Conservation (phyloP, 768 basidiomycete genomes). For the Clavaria fumosa region DNA sequence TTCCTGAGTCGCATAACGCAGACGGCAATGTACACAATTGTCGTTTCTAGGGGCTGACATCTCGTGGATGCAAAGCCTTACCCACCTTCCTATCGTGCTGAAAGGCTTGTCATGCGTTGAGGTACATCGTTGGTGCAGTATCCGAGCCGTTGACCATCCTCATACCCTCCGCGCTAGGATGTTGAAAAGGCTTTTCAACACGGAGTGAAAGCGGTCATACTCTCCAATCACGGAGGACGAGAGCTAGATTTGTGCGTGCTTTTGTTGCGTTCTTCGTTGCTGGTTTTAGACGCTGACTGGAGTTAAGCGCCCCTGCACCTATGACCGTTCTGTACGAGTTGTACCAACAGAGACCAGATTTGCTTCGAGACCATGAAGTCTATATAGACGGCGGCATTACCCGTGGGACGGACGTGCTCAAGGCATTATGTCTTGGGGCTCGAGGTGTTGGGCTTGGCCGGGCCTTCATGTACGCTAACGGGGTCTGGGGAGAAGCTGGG, state of each 20-base stretch:
- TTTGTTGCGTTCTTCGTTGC: not conserved
- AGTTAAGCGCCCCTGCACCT: constrained; percentile 45
- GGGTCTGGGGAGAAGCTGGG: constrained; percentile 28
- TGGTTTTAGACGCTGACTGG: no score
- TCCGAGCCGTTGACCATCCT: not conserved
- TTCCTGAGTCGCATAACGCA: constrained; percentile 1
- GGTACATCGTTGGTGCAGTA: constrained; percentile 20
- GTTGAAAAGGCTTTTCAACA: constrained; percentile 72
- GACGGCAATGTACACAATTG: constrained; percentile 26
- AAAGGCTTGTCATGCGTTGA: constrained; percentile 73
- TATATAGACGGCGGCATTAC: constrained; percentile 78
- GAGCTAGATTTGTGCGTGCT: constrained; percentile 62
- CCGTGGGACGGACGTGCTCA: constrained; percentile 82
- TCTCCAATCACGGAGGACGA: constrained; percentile 89
- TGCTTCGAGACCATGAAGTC: constrained; percentile 63
- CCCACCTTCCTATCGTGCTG: constrained; percentile 55
- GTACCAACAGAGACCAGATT: constrained; percentile 55
- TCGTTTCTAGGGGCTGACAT: constrained; percentile 18
- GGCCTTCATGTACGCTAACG: constrained; percentile 75
- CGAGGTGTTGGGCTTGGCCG: constrained; percentile 77
- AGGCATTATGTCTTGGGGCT: constrained; percentile 82
- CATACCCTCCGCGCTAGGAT: constrained; percentile 41
- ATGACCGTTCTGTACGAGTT: constrained; percentile 66
- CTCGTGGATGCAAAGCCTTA: constrained; percentile 58
- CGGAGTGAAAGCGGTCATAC: constrained; percentile 74